Evolutionary conservation across 768 basidiomycete genomes (phyloP), one percentile per base, ranked within the genome.

Genomic region (Agaricus sinodeliciosus): DNA sequence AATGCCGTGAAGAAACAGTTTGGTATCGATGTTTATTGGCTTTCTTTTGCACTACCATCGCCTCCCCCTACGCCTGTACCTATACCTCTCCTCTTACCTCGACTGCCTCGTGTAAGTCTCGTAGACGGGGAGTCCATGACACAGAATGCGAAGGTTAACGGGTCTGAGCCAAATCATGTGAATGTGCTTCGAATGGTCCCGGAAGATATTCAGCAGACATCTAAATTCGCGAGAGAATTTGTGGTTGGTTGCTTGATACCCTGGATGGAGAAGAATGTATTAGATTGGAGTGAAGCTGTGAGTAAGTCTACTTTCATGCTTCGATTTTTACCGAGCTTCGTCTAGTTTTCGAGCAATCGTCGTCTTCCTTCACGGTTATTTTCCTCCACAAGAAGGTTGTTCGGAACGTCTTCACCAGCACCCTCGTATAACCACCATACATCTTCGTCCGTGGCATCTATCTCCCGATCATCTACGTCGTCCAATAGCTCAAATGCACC

Each of bases 201-300:
- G 60, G 68, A 70, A 43, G 93, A 95, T 68, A 86, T 91, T 12
- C 78, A 85, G 49, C 78, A 82, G 59, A 79, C 84, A 5, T 82
- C 83, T 0, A 79, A 81, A 49, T 92, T 97, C 60, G 78, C 90
- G 9, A 79, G 93, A 42, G 94, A 96, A 66, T 87, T 97, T 59
- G 75, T 91, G 3, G 83, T 85, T 9, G 91, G 89, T 82, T 94
- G 89, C 62, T 68, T 98, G 42, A 66, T 97, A 2, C 94, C 94
- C 0, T 97, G 90, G 90, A 94, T 98, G 91, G 95, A 98, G 70
- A 90, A 86, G 62, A 86, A 85, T 65, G 88, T 94, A 4, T 59
- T 91, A 43, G 90, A 95, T 57, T 95, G 94, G 91, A 97, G 96
- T 64, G 94, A 98, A 71, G 75, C 75, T 54, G 86, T 88, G 60